phyloP scores from a whole-genome alignment of 2,329 filamentous ascomycete species.

The Xylariaceae sp. region DNA sequence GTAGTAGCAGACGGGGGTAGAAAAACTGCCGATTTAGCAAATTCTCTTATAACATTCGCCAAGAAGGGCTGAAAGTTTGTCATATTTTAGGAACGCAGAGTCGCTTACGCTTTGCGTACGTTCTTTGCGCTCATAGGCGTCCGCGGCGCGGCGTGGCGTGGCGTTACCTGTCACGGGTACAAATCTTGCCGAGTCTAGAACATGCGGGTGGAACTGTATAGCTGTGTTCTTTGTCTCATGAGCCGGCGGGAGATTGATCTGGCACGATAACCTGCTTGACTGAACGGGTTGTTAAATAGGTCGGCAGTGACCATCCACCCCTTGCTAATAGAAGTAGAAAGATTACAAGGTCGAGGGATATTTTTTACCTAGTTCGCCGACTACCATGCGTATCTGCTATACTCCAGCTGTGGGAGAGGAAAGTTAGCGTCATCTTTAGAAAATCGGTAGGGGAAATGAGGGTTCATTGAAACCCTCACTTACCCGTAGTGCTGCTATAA shows the following conservation, averaged over 20 bases:
- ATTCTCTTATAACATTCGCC: no score
- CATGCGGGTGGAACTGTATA: conserved; percentile 37
- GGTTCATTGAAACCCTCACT: background rate
- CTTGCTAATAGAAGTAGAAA: background rate
- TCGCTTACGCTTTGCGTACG: background rate
- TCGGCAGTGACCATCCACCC: background rate
- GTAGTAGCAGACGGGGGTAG: no score
- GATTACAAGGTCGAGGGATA: background rate
- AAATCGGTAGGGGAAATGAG: background rate
- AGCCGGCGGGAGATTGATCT: background rate
- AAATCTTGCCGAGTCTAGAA: conserved; percentile 46
- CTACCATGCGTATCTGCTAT: background rate
- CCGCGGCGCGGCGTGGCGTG: conserved; percentile 34
- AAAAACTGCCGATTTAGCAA: no score
- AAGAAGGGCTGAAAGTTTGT: no score
- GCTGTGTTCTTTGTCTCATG: conserved; percentile 10
- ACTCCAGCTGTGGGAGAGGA: background rate
- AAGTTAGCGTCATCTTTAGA: background rate
- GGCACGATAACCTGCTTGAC: background rate
- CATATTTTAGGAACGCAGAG: background rate
- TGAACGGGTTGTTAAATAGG: background rate
- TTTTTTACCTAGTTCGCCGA: background rate
- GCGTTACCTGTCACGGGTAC: conserved; percentile 43
- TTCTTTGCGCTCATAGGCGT: conserved; percentile 42
- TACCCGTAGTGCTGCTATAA: background rate